A percentile compares a stretch with the other conserved stretches of the same genome.
Conservation (phyloP, 306 rosid genomes). For the Inga leiocalycina region DNA sequence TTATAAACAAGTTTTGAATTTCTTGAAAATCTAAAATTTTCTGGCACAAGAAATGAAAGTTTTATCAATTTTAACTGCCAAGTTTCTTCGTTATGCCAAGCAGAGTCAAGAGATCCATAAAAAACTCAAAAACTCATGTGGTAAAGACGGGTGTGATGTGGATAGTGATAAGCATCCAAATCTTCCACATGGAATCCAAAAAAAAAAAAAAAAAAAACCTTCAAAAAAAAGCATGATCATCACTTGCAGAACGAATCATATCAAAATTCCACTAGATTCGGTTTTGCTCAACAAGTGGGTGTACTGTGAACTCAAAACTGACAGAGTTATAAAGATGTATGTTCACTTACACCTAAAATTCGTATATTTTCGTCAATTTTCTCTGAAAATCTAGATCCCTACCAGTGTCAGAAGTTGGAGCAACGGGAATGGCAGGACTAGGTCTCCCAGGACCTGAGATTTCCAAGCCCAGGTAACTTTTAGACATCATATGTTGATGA, state of each 20-base stretch:
- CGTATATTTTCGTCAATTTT: constrained; percentile 67
- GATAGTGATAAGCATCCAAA: background rate
- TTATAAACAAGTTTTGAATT: background rate
- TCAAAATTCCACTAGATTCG: constrained; percentile 44
- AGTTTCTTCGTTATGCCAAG: background rate
- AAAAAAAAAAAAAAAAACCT: background rate
- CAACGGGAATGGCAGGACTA: constrained; percentile 69
- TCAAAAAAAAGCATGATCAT: constrained; percentile 31
- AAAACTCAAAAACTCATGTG: background rate
- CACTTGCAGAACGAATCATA: constrained; percentile 30
- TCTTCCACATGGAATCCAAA: background rate
- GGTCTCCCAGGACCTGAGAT: constrained; percentile 76
- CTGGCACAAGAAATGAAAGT: background rate
- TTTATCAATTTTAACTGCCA: background rate
- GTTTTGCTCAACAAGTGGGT: constrained; percentile 38
- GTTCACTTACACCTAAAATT: constrained; percentile 60
- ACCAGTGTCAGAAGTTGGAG: constrained; percentile 49
- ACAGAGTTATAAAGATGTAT: constrained; percentile 24
- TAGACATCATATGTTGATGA: constrained; percentile 40
- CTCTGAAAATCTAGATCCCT: constrained; percentile 59
- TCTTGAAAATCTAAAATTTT: background rate
- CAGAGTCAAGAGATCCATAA: background rate
- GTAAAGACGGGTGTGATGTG: background rate
- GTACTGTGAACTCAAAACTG: constrained; percentile 29
- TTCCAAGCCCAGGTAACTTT: constrained; percentile 41